These are phyloP conservation scores for Trypanosomatidae sp. DNA, from an alignment of 208 protist genomes.

Conservation along the genomic window DNA sequence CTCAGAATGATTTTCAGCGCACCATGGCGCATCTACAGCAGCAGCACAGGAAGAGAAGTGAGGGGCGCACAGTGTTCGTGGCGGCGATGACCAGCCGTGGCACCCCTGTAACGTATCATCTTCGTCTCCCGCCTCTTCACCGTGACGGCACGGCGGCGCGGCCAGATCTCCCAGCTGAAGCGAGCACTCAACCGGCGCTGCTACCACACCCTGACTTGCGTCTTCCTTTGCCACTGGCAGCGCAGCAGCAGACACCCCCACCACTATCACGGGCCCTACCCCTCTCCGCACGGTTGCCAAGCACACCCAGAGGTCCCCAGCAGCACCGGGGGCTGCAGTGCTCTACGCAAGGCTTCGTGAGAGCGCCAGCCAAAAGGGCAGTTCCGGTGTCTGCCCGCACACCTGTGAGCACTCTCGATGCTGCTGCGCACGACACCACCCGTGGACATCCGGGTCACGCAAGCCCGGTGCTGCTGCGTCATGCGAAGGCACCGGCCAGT, in stretches of 20 bases:
- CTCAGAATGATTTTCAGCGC: constrained; percentile 9
- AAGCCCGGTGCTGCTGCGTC: constrained; percentile 1
- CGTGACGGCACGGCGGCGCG: background rate
- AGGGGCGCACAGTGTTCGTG: constrained; percentile 16
- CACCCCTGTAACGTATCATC: constrained; percentile 19
- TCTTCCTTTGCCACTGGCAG: background rate
- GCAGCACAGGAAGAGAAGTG: background rate
- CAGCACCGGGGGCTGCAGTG: background rate
- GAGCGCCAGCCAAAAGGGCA: background rate
- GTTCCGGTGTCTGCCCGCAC: constrained; percentile 4
- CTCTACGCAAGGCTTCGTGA: background rate
- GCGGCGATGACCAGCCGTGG: constrained; percentile 19
- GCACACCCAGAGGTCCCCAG: background rate
- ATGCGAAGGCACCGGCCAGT: background rate
- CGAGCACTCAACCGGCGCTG: background rate
- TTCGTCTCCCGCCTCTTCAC: constrained; percentile 16
- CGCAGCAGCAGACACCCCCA: background rate
- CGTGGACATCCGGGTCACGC: background rate
- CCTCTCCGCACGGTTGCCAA: background rate
- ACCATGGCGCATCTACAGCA: constrained; percentile 10
- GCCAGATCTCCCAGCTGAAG: background rate
- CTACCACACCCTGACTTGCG: background rate
- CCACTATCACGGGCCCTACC: background rate
- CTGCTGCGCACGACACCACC: background rate
- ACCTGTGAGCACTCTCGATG: constrained; percentile 16